Conservation (phyloP, 2,329 filamentous ascomycete species). For the Microascus cirrosus region DNA sequence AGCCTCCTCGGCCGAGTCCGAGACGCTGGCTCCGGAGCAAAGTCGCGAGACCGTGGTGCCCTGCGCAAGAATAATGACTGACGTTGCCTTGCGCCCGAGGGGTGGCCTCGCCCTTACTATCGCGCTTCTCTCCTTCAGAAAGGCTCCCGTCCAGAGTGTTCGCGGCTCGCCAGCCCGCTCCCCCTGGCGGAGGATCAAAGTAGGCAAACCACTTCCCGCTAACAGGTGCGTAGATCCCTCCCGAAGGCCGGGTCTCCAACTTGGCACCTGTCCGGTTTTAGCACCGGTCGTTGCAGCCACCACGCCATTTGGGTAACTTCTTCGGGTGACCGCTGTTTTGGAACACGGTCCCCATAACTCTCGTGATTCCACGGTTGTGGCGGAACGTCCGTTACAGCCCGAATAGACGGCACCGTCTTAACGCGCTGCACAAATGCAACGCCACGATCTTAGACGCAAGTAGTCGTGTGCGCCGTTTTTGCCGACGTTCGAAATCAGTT, state of each 20-base stretch:
- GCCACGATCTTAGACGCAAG: not conserved
- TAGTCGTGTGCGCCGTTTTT: not conserved
- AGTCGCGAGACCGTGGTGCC: conserved; percentile 21
- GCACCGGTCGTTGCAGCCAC: not conserved
- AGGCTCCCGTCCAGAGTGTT: conserved; percentile 21
- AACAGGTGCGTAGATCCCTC: not conserved
- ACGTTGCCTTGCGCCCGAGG: not conserved
- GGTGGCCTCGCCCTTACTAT: conserved; percentile 35
- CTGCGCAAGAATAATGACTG: not conserved
- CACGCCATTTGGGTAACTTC: not conserved
- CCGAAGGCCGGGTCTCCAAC: not conserved
- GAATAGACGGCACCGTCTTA: not conserved
- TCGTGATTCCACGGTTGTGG: not conserved
- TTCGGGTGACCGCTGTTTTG: not conserved
- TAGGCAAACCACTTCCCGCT: not conserved
- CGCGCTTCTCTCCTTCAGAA: conserved; percentile 48
- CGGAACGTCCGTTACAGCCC: not conserved
- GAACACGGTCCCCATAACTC: not conserved
- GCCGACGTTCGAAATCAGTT: too few species aligned
- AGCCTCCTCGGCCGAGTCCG: conserved; percentile 41
- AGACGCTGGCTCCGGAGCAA: conserved; percentile 47
- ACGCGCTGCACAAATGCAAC: not conserved
- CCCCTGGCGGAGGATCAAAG: not conserved
- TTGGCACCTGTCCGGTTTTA: not conserved
- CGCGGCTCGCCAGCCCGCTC: not conserved